phyloP scores from a whole-genome alignment of 768 basidiomycete species.

The Strobilomyces confusus region DNA sequence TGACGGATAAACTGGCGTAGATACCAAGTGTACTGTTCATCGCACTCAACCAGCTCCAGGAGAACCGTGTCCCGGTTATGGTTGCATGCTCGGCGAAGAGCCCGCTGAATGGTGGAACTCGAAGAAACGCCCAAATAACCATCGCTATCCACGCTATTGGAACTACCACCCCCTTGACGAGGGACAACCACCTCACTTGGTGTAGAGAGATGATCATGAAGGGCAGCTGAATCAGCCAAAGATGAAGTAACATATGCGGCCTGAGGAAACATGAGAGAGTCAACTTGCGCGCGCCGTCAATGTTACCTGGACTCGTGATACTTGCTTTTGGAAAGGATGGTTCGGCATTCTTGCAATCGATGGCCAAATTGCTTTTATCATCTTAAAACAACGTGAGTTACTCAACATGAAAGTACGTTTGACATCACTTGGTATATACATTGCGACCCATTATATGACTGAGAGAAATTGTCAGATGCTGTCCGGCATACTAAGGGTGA shows the following conservation, averaged over 20 bases:
- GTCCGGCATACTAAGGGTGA: neutral
- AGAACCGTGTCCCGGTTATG: slow-evolving; percentile 45
- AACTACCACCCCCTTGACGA: slow-evolving; percentile 62
- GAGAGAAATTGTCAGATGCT: neutral
- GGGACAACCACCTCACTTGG: slow-evolving; percentile 72
- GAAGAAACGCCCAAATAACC: slow-evolving; percentile 75
- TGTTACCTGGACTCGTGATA: slow-evolving; percentile 60
- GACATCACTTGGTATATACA: slow-evolving; percentile 56
- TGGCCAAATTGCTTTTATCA: slow-evolving; percentile 84
- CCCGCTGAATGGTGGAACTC: slow-evolving; percentile 58
- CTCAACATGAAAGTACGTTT: neutral
- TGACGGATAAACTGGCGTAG: slow-evolving; percentile 69
- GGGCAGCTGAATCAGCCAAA: slow-evolving; percentile 77
- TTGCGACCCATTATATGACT: slow-evolving; percentile 64
- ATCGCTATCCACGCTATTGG: slow-evolving; percentile 66
- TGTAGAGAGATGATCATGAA: slow-evolving; percentile 76
- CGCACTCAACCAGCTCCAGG: slow-evolving; percentile 76
- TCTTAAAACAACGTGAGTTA: slow-evolving; percentile 27
- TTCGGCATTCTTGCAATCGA: slow-evolving; percentile 63
- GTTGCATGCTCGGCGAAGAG: slow-evolving; percentile 50
- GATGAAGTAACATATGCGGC: slow-evolving; percentile 71
- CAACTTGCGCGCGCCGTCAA: neutral
- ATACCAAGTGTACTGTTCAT: slow-evolving; percentile 75
- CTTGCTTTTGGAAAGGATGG: slow-evolving; percentile 51
- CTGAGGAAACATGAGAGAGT: slow-evolving; percentile 27